Conservation (phyloP, 1,284 basidiomycete species). For the Ustilago curta region DNA sequence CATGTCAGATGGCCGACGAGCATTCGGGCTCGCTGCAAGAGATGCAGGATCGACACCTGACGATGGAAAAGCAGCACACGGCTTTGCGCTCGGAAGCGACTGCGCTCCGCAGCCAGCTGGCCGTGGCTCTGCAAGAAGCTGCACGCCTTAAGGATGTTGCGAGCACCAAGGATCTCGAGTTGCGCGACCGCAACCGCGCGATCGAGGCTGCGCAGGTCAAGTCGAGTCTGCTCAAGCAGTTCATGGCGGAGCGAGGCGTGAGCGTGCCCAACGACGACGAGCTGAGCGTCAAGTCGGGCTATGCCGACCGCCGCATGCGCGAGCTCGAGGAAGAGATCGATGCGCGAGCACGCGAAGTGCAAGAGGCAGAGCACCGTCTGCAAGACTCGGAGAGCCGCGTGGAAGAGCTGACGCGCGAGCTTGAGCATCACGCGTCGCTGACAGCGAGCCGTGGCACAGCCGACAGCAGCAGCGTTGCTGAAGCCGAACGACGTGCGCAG, state of each 20-base stretch:
- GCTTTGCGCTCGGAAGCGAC: slow-evolving; percentile 82
- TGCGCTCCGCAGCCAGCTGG: slow-evolving; percentile 81
- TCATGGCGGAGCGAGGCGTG: slow-evolving; percentile 81
- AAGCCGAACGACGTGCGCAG: slow-evolving; percentile 76
- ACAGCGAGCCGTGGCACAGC: slow-evolving; percentile 76
- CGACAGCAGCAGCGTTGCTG: slow-evolving; percentile 80
- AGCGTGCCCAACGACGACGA: slow-evolving; percentile 65
- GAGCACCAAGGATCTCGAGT: slow-evolving; percentile 74
- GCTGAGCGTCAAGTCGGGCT: slow-evolving; percentile 58
- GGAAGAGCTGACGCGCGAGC: slow-evolving; percentile 62
- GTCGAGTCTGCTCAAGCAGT: slow-evolving; percentile 82
- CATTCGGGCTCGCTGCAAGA: slow-evolving; percentile 74
- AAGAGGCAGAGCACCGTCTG: slow-evolving; percentile 62
- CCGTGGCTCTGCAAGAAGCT: slow-evolving; percentile 78
- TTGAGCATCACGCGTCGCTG: slow-evolving; percentile 59
- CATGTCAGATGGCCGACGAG: slow-evolving; percentile 69
- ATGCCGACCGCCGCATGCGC: slow-evolving; percentile 58
- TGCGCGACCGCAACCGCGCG: slow-evolving; percentile 78
- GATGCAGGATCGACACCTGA: slow-evolving; percentile 76
- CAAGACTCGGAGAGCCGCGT: slow-evolving; percentile 62
- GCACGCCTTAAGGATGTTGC: slow-evolving; percentile 75
- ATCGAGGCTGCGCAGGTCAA: slow-evolving; percentile 81
- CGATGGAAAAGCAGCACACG: slow-evolving; percentile 79
- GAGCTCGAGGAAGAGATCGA: slow-evolving; percentile 67
- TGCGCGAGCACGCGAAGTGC: slow-evolving; percentile 50